These are phyloP conservation scores for Hygrophorus pudorinus DNA, from an alignment of 768 basidiomycete genomes.

Conservation along the genomic window DNA sequence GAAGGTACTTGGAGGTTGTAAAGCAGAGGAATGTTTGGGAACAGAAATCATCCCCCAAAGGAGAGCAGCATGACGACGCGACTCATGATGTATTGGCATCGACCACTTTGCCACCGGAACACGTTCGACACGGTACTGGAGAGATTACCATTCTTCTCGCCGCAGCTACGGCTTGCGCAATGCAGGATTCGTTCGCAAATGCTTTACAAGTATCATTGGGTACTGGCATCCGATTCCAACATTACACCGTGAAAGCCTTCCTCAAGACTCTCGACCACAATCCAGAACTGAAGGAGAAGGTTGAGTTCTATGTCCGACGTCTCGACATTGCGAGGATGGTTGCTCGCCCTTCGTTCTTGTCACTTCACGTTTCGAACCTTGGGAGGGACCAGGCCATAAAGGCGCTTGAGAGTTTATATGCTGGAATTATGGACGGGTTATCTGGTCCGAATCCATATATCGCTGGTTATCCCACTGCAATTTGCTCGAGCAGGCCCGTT, in stretches of 20 bases:
- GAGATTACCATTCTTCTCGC: slow-evolving; percentile 36
- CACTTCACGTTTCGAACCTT: slow-evolving; percentile 40
- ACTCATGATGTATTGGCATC: slow-evolving; percentile 18
- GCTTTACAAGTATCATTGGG: slow-evolving; percentile 38
- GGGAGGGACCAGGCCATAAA: slow-evolving; percentile 21
- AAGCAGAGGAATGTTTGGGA: slow-evolving; percentile 15
- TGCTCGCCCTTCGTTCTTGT: slow-evolving; percentile 36
- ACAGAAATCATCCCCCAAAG: slow-evolving; percentile 10
- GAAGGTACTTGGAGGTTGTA: slow-evolving; percentile 21
- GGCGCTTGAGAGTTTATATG: slow-evolving; percentile 39
- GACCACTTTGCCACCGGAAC: slow-evolving; percentile 12
- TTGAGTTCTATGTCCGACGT: slow-evolving; percentile 34
- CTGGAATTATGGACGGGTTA: slow-evolving; percentile 39
- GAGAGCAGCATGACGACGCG: slow-evolving; percentile 6
- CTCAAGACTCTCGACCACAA: slow-evolving; percentile 26
- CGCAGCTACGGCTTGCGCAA: slow-evolving; percentile 52
- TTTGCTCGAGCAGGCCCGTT: slow-evolving; percentile 31
- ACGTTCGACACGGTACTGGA: slow-evolving; percentile 16
- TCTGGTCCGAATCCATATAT: slow-evolving; percentile 44
- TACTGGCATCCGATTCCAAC: slow-evolving; percentile 26
- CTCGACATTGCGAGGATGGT: slow-evolving; percentile 44
- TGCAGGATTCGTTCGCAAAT: slow-evolving; percentile 44
- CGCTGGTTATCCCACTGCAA: slow-evolving; percentile 28
- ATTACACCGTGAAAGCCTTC: slow-evolving; percentile 26
- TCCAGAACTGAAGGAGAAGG: slow-evolving; percentile 28